phyloP scores from a whole-genome alignment of 148 eudicot species.

The Drosera capensis region DNA sequence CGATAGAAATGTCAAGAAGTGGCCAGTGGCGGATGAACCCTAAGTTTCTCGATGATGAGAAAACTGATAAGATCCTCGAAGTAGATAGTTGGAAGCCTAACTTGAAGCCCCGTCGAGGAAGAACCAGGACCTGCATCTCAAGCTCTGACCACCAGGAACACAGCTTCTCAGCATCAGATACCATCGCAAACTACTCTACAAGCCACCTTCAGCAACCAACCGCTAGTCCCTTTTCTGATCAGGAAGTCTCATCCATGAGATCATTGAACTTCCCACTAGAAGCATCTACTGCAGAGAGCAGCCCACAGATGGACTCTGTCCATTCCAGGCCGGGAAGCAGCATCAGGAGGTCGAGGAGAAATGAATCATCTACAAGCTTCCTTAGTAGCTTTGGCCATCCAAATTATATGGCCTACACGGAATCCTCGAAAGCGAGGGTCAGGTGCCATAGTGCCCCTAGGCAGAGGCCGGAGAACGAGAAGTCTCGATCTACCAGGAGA shows the following conservation, averaged over 20 bases:
- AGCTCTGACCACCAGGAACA: conserved; percentile 24
- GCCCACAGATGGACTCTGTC: conserved; percentile 29
- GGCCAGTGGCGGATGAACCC: conserved; percentile 19
- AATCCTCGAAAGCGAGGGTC: conserved; percentile 7
- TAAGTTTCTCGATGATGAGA: conserved; percentile 27
- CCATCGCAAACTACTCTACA: conserved; percentile 27
- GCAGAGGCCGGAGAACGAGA: conserved; percentile 5
- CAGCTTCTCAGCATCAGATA: conserved; percentile 25
- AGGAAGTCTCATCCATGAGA: conserved; percentile 30
- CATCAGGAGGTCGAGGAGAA: conserved; percentile 13
- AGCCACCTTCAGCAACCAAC: conserved; percentile 22
- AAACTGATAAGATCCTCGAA: conserved; percentile 71
- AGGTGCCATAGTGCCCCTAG: conserved; percentile 7
- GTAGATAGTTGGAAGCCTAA: conserved; percentile 78
- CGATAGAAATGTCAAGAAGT: conserved; percentile 54
- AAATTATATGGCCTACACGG: conserved; percentile 6
- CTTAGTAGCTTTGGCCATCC: conserved; percentile 8
- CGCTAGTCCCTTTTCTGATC: conserved; percentile 21
- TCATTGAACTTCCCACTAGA: conserved; percentile 32
- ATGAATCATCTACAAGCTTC: neutral
- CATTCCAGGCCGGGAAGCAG: conserved; percentile 40
- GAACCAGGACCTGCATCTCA: conserved; percentile 7
- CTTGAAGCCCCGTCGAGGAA: conserved; percentile 4
- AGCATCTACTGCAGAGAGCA: conserved; percentile 20
- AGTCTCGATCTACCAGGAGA: conserved; percentile 4